Evolutionary conservation across 306 rosid species (phyloP), one percentile per base, ranked within the genome.

Genomic region (Trichosanthes cucumerina): DNA sequence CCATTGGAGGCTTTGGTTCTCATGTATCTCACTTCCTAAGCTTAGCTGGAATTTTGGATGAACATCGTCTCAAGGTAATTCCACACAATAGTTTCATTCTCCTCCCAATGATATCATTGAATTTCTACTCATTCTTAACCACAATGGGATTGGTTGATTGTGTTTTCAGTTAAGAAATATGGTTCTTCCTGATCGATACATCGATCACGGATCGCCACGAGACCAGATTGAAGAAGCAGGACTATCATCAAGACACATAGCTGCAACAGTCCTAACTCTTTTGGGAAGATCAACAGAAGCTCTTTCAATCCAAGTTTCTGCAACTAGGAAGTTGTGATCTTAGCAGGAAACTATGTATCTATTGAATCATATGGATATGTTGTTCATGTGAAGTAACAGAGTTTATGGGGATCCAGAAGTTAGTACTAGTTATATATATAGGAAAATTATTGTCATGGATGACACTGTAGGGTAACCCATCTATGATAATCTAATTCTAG

Each of bases 1-100:
- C 97, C 10, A 87, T 94, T 56, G 98, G 98, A 75, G 98, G 97
- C 59, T 94, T 94, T 82, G 98, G 97, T 50, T 94, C 98, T 74
- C 98, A 94, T 56, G 98, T 94, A 14, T 85, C 93, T 59, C 91
- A 94, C 26, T 90, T 81, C 88, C 83, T 92, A 79, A 84, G 92
- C 88, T 83, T 94, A 77, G 72, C 86, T n/a, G 93, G 97, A 70
- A 86, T 89, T 84, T 83, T 94, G 24, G 98, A 94, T 80, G 93
- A 93, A 73, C 86, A 57, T 78, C 74, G 86, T 59, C 85, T 92
- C 28, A 92, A 94, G 95, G 98, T 94, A 36, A 58, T 24, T 58
- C 64, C 15, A 58, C 24, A 16, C 4, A 12, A 58, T 24, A 58
- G 26, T 58, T 23, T 58, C 16, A 3, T 58, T 8, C 64, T 23